Evolutionary conservation across 371 early-diverging fungal genomes (phyloP).

Genomic region (Scutellospora calospora): DNA sequence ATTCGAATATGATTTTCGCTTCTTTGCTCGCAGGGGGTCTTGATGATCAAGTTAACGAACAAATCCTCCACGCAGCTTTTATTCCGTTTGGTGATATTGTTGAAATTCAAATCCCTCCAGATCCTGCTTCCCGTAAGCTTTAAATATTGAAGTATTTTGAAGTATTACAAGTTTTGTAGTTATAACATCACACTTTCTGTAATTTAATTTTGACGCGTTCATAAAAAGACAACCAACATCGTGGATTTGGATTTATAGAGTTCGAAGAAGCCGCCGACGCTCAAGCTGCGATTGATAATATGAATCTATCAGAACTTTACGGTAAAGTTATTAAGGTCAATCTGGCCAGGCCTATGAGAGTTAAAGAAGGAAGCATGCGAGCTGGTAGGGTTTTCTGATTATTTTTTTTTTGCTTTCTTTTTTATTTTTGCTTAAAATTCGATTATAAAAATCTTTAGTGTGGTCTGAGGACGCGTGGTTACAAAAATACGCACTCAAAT

Average conservation of each 20-base stretch:
- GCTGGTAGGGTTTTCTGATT: constrained; percentile 57
- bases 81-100: constrained; percentile 97
- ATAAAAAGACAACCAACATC: constrained; percentile 70
- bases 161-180: background rate
- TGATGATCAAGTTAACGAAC: constrained; percentile 80
- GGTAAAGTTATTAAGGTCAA: constrained; percentile 92
- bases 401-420: background rate
- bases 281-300: constrained; percentile 91
- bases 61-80: constrained; percentile 87
- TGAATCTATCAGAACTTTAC: constrained; percentile 89
- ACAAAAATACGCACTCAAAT: constrained; percentile 44
- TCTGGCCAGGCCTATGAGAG: constrained; percentile 77
- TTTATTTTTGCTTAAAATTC: background rate
- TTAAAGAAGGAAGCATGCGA: constrained; percentile 66
- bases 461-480: constrained; percentile 49
- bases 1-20: background rate
- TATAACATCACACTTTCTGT: background rate
- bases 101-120: constrained; percentile 84
- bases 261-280: constrained; percentile 90
- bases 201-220: background rate
- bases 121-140: constrained; percentile 72
- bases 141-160: background rate
- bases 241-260: constrained; percentile 96
- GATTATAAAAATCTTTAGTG: constrained; percentile 18
- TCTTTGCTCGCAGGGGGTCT: constrained; percentile 72